Evolutionary conservation across 1,139 yeast species (phyloP), one percentile per base, ranked within the genome.

Genomic region (Pneumocystis carinii): DNA sequence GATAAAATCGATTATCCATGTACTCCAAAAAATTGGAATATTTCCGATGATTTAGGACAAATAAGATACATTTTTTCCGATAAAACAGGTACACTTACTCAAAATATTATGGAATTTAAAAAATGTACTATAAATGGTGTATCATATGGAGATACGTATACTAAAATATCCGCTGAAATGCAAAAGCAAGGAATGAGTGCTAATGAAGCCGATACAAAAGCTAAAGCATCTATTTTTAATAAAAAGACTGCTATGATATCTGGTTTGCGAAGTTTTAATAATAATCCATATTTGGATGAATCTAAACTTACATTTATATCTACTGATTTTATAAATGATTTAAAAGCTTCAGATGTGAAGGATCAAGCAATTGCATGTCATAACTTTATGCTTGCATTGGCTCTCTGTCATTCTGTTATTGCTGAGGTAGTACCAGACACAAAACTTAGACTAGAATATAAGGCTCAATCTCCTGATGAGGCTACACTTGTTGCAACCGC

Each of bases 401-500:
- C 97, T 0, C 77, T 92, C 55, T 92, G 98, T 74, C 97, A 92
- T 73, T 86, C 96, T 42, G 97, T 90, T 10, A 81, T 92, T 62
- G 86, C 95, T 14, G 97, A 87, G 69, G 63, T 64, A 15, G 64
- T 63, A 17, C 64, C 66, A 2, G 78, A 78, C 14, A 77, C 78
- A 60, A 86, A 87, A 35, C 83, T 82, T 0, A 78, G 76, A 59
- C 74, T 85, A 62, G 81, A 79, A 56, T 82, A 88, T 72, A 88
- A 90, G 72, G 97, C 98, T 0, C 97, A 92, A 74, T 87, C 96
- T n/a, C 98, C 98, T 0, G 98, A 92, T 76, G 98, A 92, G 75
- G 94, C 96, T 56, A 97, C 98, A 0, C 81, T 92, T 66, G 98
- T 92, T 3, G 82, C 87, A 8, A 92, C 95, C 36, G 97, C 98